Base-by-base conservation (phyloP, 2,329 filamentous ascomycete genomes). In the Xylariaceae sp. region DNA sequence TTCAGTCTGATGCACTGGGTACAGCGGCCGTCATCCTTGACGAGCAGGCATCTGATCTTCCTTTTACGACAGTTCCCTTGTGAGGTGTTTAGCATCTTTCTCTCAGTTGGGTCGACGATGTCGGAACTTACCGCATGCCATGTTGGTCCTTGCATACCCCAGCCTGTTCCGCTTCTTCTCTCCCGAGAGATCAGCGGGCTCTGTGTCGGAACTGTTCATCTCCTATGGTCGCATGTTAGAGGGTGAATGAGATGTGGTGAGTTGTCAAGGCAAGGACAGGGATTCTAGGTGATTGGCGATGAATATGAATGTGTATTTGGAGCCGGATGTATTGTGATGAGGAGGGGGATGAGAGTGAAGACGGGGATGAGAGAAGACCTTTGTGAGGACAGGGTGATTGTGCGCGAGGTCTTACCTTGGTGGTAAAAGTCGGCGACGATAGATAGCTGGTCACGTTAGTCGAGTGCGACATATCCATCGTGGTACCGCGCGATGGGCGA, bases 1-100 rank as follows among this genome's bases (percentile, higher is more conserved):
- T 95, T 95, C 71, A 97, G 78, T 51, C 92, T 86, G 69, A 96
- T 96, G 75, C 93, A 97, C 77, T 96, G 96, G 65, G 88, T 85
- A 75, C 93, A 97, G 64, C 92, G 87, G 51, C 87, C 72, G 67
- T 95, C 90, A 64, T 87, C 85, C 53, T 84, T 81, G 7, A 89
- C 85, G 49, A 90, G 82, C 55, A 96, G 85, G 74, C 93, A 97
- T 75, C 93, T 83, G 63, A 97, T 97, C 76, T 97, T 97, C 67
- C 93, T 88, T 72, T 90, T 84, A 70, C 93, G 89, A 73, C 93
- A 97, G 72, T 97, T 91, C 58, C 88, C 93, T 97, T 45, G 15
- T 47, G 56, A 53, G 55, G 44, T 15, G 45, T 62, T 66, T 64
- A 65, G 65, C 55, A 58, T 53, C 17, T 47, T 42, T 57, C 30